phyloP scores from a whole-genome alignment of 2,329 filamentous ascomycete genomes.

The Grosmannia huntii region DNA sequence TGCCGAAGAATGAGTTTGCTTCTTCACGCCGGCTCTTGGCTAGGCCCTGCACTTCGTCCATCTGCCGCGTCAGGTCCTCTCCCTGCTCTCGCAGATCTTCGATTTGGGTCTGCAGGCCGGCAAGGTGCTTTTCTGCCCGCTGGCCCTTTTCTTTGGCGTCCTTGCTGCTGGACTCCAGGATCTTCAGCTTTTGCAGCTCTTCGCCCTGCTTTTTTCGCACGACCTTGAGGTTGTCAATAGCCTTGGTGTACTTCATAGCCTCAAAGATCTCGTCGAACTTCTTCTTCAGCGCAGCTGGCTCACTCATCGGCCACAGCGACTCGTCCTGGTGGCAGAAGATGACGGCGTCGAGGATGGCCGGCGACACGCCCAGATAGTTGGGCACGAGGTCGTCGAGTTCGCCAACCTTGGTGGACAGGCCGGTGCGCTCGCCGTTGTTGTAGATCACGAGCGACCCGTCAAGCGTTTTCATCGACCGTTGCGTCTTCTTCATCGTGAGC shows the following conservation, averaged over 20 bases:
- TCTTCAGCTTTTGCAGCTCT: constrained; percentile 58
- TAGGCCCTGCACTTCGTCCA: constrained; percentile 39
- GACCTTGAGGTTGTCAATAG: constrained; percentile 85
- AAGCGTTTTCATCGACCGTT: constrained; percentile 66
- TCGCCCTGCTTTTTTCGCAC: constrained; percentile 73
- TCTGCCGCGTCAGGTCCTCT: constrained; percentile 44
- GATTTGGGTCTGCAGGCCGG: constrained; percentile 53
- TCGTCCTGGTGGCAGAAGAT: constrained; percentile 99
- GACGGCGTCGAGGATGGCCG: constrained; percentile 81
- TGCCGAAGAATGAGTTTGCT: constrained; percentile 59
- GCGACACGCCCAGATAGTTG: constrained; percentile 75
- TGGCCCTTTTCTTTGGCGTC: constrained; percentile 79
- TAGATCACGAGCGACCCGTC: constrained; percentile 67
- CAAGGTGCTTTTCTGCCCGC: constrained; percentile 51
- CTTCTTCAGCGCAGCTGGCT: constrained; percentile 75
- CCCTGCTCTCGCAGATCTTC: constrained; percentile 46
- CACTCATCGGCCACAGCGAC: constrained; percentile 91
- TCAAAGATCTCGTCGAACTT: constrained; percentile 97
- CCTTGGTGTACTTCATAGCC: constrained; percentile 91
- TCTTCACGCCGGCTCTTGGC: constrained; percentile 52
- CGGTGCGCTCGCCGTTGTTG: constrained; percentile 66
- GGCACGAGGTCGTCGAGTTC: constrained; percentile 79
- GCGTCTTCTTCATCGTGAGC: constrained; percentile 72
- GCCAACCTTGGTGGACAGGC: constrained; percentile 65
- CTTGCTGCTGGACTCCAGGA: constrained; percentile 44